Evolutionary conservation across 2,329 filamentous ascomycete genomes (phyloP).

Genomic region (Dactylellina parvicollis): DNA sequence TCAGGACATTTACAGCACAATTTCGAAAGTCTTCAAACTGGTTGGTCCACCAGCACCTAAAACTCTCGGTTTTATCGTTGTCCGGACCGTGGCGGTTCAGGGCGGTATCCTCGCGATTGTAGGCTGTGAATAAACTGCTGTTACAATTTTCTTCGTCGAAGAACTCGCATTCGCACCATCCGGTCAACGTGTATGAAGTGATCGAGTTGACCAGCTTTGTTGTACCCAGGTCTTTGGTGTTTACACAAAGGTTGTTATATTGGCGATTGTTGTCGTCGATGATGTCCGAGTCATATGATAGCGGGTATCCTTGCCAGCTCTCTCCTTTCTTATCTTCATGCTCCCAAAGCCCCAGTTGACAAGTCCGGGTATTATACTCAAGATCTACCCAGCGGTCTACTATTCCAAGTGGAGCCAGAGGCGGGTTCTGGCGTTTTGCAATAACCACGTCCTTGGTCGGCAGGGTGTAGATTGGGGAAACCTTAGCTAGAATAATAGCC

Average conservation of each 20-base stretch:
- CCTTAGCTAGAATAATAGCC: too few species aligned
- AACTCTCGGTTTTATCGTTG: background rate
- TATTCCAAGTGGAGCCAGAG: background rate
- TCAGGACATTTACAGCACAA: too few species aligned
- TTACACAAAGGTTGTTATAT: background rate
- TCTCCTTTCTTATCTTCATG: background rate
- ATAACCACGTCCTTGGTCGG: background rate
- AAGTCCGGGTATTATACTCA: background rate
- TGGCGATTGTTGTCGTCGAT: background rate
- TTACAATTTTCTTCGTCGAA: slow-evolving; percentile 4
- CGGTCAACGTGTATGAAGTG: background rate
- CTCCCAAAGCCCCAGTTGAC: slow-evolving; percentile 1
- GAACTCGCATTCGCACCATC: slow-evolving; percentile 1
- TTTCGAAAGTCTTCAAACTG: too few species aligned
- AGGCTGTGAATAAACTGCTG: background rate
- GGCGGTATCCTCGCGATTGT: background rate
- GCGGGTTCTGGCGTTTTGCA: background rate
- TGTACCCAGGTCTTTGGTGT: background rate
- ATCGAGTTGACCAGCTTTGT: background rate
- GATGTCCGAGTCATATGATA: background rate
- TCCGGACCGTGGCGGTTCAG: background rate
- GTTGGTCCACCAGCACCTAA: background rate
- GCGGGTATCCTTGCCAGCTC: background rate
- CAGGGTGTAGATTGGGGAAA: too few species aligned
- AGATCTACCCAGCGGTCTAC: background rate